Base-by-base conservation (phyloP, 257 asterid species). In the Scutellaria baicalensis region DNA sequence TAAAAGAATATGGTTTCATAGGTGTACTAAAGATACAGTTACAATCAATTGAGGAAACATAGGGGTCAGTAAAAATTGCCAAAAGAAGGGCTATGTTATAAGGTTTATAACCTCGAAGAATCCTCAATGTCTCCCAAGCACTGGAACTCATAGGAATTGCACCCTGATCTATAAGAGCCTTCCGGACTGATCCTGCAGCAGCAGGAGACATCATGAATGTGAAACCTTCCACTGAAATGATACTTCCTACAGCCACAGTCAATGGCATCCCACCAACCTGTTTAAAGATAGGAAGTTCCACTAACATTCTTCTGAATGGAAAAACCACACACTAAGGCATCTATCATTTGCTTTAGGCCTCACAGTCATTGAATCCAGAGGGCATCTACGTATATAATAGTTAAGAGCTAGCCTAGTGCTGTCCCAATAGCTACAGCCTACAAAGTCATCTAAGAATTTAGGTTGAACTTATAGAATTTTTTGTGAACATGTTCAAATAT, bases 41-140 rank as follows among this genome's bases (percentile, higher is more conserved):
- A 59, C 77, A 59, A 49, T 48, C 73, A 74, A 45, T 12, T 17
- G 38, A 68, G 54, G 38, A 64, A 54, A 69, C 44, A 31, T 16
- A 68, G 55, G 50, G 71, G 59, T 38, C 33, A 40, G 62, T 12
- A 23, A 56, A 16, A 72, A 16, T 39, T 70, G 66, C 50, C n/a
- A 63, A 57, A 66, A 58, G 38, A 27, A 12, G 11, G 11, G 66
- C 27, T 36, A 55, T 17, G 55, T 20, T 60, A 12, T 21, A 35
- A 70, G 60, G 73, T 52, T 56, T 40, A 54, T 20, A 50, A 92
- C 98, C 98, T 90, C 77, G 94, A 78, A 90, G 85, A 78, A 93
- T 82, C 81, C 98, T 84, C 72, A 88, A 66, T n/a, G 86, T 91
- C 86, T 93, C 98, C 97, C 95, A 89, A 64, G 94, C 92, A 74